These are phyloP conservation scores for Pichia rugopelliculosa DNA, from an alignment of 805 yeast genomes.

Conservation along the genomic window DNA sequence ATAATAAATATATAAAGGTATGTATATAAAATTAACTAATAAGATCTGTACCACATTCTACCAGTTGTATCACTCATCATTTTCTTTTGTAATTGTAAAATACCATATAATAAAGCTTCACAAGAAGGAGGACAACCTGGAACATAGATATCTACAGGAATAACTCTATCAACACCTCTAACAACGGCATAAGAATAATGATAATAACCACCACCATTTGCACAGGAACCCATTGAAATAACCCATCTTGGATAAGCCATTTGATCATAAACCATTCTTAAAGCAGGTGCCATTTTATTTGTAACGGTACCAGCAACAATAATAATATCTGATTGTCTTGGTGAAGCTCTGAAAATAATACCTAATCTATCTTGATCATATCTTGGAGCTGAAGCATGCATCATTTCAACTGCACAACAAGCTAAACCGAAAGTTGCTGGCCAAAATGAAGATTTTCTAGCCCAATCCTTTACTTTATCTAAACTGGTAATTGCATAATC, in stretches of 20 bases:
- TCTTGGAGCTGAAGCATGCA: conserved; percentile 87
- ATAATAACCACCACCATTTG: conserved; percentile 90
- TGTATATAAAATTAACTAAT: conserved; percentile 16
- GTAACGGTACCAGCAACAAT: conserved; percentile 90
- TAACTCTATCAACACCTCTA: conserved; percentile 81
- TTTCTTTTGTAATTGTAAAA: conserved; percentile 82
- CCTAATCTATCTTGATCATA: conserved; percentile 91
- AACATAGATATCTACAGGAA: conserved; percentile 84
- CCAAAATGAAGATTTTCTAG: conserved; percentile 87
- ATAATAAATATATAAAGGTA: conserved; percentile 1
- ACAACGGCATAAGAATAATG: conserved; percentile 86
- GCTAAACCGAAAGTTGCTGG: conserved; percentile 90
- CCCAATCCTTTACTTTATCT: conserved; percentile 84
- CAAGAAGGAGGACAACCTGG: conserved; percentile 93
- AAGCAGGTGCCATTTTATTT: conserved; percentile 89
- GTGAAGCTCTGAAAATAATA: conserved; percentile 88
- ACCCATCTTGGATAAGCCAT: conserved; percentile 96
- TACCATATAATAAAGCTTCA: conserved; percentile 87
- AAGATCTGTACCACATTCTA: conserved; percentile 75
- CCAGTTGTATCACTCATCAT: conserved; percentile 77
- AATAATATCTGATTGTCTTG: conserved; percentile 88
- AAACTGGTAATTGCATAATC: conserved; percentile 79
- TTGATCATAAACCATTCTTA: conserved; percentile 88
- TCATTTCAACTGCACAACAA: conserved; percentile 93
- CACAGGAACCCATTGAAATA: conserved; percentile 90